Evolutionary conservation across 2,329 filamentous ascomycete species (phyloP).

Genomic region (Dactylella cylindrospora): DNA sequence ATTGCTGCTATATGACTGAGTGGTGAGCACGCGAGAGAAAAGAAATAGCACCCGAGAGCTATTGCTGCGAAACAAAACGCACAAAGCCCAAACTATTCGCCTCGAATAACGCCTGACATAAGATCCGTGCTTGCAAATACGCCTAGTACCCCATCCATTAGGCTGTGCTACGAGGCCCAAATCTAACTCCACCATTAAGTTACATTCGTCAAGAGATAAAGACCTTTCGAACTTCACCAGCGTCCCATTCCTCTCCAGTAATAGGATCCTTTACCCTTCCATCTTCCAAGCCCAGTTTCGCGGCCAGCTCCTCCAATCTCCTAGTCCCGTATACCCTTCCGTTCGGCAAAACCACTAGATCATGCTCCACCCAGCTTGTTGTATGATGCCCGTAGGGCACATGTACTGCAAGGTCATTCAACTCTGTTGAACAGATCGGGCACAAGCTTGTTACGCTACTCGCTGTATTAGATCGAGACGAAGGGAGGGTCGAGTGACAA

Average conservation of each 20-base stretch:
- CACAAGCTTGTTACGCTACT: conserved; percentile 74
- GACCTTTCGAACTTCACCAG: conserved; percentile 74
- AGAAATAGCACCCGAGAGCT: too few species aligned
- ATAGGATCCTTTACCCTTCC: conserved; percentile 75
- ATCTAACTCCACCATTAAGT: too few species aligned
- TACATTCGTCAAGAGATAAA: conserved; percentile 65
- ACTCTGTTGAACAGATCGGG: conserved; percentile 91
- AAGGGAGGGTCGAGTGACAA: conserved; percentile 71
- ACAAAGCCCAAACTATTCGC: too few species aligned
- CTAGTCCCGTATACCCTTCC: conserved; percentile 79
- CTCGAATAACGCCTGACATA: too few species aligned
- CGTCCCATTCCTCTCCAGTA: conserved; percentile 67
- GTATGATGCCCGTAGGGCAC: conserved; percentile 95
- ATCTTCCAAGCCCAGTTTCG: conserved; percentile 70
- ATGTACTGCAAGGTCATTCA: conserved; percentile 83
- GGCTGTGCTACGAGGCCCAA: too few species aligned
- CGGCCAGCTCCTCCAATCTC: conserved; percentile 72
- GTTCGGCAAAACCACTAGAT: conserved; percentile 84
- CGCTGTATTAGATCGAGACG: conserved; percentile 59
- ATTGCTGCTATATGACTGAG: too few species aligned
- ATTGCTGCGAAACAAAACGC: too few species aligned
- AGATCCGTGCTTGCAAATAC: too few species aligned
- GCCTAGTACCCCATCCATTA: too few species aligned
- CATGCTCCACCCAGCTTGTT: conserved; percentile 86
- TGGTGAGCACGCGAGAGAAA: too few species aligned